A percentile compares a stretch with the other conserved stretches of the same genome.
phyloP scores from a whole-genome alignment of 1,284 basidiomycete species.

The Melampsora larici-populina region DNA sequence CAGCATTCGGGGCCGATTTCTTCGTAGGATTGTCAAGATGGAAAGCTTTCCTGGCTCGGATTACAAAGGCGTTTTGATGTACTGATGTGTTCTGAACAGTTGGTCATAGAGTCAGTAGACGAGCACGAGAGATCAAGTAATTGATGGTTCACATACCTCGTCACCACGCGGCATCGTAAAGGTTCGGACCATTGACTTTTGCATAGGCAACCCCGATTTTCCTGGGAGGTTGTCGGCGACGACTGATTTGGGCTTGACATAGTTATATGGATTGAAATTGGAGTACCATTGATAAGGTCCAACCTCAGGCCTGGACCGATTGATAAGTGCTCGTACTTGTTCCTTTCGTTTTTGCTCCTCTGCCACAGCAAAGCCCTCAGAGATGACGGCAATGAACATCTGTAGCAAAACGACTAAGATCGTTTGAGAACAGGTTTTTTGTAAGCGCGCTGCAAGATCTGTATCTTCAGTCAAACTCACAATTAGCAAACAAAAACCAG shows the following conservation, averaged over 20 bases:
- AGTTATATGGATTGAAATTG: conserved; percentile 80
- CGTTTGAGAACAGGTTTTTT: neutral
- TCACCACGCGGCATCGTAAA: conserved; percentile 15
- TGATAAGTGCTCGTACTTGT: conserved; percentile 66
- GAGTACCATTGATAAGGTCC: conserved; percentile 66
- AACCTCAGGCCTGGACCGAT: conserved; percentile 55
- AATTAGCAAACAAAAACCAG: conserved; percentile 93
- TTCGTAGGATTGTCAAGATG: conserved; percentile 10
- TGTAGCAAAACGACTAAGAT: conserved; percentile 81
- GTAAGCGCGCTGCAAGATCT: neutral
- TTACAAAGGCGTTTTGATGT: conserved; percentile 18
- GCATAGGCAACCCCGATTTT: conserved; percentile 13
- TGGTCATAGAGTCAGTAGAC: neutral
- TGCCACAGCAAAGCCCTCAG: conserved; percentile 85
- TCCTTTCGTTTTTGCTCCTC: conserved; percentile 83
- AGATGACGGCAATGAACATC: conserved; percentile 98
- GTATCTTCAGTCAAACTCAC: conserved; percentile 58
- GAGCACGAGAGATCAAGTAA: neutral
- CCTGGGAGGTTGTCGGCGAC: conserved; percentile 46
- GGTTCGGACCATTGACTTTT: conserved; percentile 18
- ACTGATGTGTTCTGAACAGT: neutral
- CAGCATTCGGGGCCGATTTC: conserved; percentile 4
- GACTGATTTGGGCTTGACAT: conserved; percentile 56
- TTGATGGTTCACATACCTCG: neutral
- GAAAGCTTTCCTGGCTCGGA: conserved; percentile 34